Evolutionary conservation across 2,329 filamentous ascomycete species (phyloP).

Genomic region (Hypoxylon sp.): DNA sequence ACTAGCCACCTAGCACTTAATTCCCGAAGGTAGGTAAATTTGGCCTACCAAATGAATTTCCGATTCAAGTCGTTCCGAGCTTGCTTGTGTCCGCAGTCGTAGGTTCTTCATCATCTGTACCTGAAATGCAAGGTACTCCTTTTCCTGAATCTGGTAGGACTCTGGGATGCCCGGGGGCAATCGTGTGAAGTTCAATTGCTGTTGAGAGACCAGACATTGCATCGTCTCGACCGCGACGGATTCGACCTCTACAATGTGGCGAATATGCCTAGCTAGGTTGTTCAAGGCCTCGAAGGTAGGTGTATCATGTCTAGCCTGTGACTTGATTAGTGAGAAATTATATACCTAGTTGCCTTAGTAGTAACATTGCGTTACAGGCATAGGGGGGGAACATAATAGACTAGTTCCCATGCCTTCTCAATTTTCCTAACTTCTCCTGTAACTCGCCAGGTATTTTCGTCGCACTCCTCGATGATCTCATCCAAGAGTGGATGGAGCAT

Average conservation of each 20-base stretch:
- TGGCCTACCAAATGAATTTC: neutral
- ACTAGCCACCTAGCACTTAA: neutral
- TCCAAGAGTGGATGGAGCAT: conserved; percentile 1
- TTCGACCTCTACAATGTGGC: neutral
- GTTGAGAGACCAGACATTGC: neutral
- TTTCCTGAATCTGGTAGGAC: neutral
- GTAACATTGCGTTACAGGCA: neutral
- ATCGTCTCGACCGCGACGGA: neutral
- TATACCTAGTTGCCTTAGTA: neutral
- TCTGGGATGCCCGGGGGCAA: neutral
- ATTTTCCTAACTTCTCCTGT: neutral
- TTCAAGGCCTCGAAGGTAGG: neutral
- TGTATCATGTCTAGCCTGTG: conserved; percentile 3
- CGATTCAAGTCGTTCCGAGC: neutral
- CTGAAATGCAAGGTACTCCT: neutral
- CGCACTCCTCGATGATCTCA: conserved; percentile 1
- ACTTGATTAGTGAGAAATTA: neutral
- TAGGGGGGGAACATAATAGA: neutral
- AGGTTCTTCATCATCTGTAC: neutral
- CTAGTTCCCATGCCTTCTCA: conserved; percentile 2
- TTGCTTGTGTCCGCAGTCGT: neutral
- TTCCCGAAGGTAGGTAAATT: neutral
- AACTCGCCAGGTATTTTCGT: neutral
- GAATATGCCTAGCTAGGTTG: neutral
- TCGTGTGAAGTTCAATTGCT: neutral